Percentiles rank a stretch among this genome's conserved stretches.
phyloP scores from a whole-genome alignment of 768 basidiomycete species.

The Jaapia argillacea region DNA sequence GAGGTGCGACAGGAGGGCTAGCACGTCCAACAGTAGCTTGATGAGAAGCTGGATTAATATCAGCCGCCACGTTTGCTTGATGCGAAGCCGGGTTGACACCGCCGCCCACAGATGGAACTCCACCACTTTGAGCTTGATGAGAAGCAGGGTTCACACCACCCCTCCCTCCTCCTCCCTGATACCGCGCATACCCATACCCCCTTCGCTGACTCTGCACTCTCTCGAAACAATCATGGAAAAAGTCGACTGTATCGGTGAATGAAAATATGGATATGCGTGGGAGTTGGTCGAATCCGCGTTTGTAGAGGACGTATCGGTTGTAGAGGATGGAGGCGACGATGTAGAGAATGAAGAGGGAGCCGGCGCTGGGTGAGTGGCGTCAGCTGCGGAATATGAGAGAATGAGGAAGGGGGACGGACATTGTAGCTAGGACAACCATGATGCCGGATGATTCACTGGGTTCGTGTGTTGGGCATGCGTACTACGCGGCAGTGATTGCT shows the following conservation, averaged over 20 bases:
- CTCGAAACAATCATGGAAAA: conserved; percentile 2
- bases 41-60: too few species aligned
- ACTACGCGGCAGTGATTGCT: conserved; percentile 25
- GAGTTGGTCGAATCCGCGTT: conserved; percentile 63
- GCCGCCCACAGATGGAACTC: not conserved
- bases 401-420: conserved; percentile 33
- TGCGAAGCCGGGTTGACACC: not conserved
- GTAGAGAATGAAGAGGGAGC: conserved; percentile 55
- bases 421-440: conserved; percentile 42
- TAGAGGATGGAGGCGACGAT: conserved; percentile 63
- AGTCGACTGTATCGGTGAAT: conserved; percentile 16
- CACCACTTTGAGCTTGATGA: not conserved
- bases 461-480: conserved; percentile 65
- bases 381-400: conserved; percentile 24
- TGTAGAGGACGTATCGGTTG: conserved; percentile 66
- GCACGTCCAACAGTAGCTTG: too few species aligned
- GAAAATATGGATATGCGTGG: conserved; percentile 43
- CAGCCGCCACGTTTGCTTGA: too few species aligned
- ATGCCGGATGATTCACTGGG: conserved; percentile 39
- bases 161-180: not conserved
- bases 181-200: not conserved
- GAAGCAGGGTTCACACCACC: not conserved
- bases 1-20: too few species aligned
- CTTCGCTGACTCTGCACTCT: not conserved
- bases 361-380: too few species aligned